Percentiles rank a stretch among this genome's conserved stretches.
Conservation (phyloP, 352 stramenopile species). For the Pythium dissimile region DNA sequence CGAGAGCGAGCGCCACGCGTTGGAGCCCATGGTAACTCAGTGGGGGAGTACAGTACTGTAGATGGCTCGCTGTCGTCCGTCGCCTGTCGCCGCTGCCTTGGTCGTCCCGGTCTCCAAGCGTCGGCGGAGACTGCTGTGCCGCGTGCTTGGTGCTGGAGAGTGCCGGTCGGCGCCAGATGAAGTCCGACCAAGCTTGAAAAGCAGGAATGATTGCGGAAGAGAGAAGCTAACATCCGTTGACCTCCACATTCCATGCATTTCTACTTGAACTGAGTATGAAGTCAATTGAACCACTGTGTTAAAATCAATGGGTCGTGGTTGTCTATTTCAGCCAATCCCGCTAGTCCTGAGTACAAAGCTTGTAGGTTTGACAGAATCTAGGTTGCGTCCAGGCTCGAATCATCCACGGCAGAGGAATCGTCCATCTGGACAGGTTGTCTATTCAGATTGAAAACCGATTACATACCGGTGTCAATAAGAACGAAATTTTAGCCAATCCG, state of each 20-base stretch:
- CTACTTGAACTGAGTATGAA: not conserved
- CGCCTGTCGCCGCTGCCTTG: not conserved
- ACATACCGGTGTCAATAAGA: not conserved
- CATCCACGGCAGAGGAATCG: no score
- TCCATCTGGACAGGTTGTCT: no score
- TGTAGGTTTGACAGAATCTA: no score
- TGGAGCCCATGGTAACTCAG: slow-evolving; percentile 28
- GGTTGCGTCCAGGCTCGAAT: no score
- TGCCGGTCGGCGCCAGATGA: slow-evolving; percentile 13
- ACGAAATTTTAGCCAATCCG: slow-evolving; percentile 7
- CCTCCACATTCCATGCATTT: not conserved
- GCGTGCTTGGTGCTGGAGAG: not conserved
- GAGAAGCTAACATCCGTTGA: slow-evolving; percentile 8
- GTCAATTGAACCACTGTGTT: not conserved
- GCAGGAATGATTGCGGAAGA: slow-evolving; percentile 12
- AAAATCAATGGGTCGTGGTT: not conserved
- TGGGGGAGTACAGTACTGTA: no score
- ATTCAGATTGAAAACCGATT: no score
- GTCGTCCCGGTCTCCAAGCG: not conserved
- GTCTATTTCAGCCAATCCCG: not conserved
- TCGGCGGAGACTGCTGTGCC: not conserved
- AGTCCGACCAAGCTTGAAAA: slow-evolving; percentile 11
- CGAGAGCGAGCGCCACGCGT: slow-evolving; percentile 63
- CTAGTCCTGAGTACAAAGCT: no score
- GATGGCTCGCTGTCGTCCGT: not conserved